phyloP scores from a whole-genome alignment of 305 asterid genomes.

The Fraxinus paxiana region DNA sequence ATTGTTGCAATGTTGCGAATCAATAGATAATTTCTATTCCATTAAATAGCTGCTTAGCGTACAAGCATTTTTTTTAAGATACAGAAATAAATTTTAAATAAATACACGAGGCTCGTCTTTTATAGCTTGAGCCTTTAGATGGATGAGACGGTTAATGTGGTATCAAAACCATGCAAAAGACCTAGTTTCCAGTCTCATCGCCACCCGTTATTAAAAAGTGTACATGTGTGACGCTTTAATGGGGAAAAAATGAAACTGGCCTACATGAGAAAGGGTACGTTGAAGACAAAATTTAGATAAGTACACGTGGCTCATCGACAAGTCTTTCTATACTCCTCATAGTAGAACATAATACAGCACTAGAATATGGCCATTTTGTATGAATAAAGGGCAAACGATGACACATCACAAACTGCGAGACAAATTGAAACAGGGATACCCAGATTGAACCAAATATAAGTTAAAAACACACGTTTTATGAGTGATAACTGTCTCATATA shows the following conservation, averaged over 20 bases:
- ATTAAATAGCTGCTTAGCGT: not conserved
- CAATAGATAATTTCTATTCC: not conserved
- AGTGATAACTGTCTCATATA: not conserved
- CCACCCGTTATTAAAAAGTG: not conserved
- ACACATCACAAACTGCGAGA: not conserved
- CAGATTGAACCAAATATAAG: not conserved
- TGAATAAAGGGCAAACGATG: not conserved
- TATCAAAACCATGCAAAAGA: not conserved
- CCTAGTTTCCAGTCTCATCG: not conserved
- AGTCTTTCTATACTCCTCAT: not conserved
- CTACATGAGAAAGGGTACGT: not conserved
- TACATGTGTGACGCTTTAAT: not conserved
- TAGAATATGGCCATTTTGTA: not conserved
- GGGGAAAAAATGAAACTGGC: not conserved
- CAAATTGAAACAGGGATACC: not conserved
- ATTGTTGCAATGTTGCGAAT: not conserved
- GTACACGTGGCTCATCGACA: not conserved
- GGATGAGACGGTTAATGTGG: not conserved
- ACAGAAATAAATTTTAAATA: not conserved
- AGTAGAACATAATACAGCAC: not conserved
- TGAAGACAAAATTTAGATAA: not conserved
- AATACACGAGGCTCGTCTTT: not conserved
- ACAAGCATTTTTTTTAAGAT: not conserved
- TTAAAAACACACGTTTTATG: not conserved
- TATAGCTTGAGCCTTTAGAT: not conserved